Conservation (phyloP, 1,284 basidiomycete genomes). For the Phellinidium pouzarii region DNA sequence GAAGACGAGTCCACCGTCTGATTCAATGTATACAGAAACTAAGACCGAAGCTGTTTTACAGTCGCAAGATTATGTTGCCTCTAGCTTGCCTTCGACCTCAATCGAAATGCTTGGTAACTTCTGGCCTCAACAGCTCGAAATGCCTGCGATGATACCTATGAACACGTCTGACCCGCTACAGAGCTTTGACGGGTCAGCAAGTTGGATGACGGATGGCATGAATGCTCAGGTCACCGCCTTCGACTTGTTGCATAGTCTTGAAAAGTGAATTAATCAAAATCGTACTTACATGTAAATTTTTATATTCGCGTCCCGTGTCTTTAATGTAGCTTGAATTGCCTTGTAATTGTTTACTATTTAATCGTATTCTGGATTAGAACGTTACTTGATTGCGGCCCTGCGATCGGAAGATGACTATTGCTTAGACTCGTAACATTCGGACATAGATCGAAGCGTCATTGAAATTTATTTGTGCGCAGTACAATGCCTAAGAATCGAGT, state of each 20-base stretch:
- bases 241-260: background rate
- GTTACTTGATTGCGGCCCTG: too few relatives aligned
- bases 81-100: background rate
- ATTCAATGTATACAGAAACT: background rate
- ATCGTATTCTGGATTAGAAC: too few relatives aligned
- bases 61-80: background rate
- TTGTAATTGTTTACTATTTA: too few relatives aligned
- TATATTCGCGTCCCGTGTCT: too few relatives aligned
- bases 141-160: background rate
- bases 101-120: background rate
- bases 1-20: background rate
- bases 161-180: background rate
- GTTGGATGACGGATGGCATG: background rate
- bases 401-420: too few relatives aligned
- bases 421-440: background rate
- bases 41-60: background rate
- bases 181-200: background rate
- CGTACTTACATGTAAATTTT: too few relatives aligned
- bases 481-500: background rate
- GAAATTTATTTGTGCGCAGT: background rate
- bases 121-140: background rate
- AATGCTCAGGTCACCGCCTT: background rate
- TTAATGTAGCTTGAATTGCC: too few relatives aligned
- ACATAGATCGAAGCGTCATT: background rate
- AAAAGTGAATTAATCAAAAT: background rate